Evolutionary conservation across 768 basidiomycete species (phyloP).

Genomic region (Suillus bovinus): DNA sequence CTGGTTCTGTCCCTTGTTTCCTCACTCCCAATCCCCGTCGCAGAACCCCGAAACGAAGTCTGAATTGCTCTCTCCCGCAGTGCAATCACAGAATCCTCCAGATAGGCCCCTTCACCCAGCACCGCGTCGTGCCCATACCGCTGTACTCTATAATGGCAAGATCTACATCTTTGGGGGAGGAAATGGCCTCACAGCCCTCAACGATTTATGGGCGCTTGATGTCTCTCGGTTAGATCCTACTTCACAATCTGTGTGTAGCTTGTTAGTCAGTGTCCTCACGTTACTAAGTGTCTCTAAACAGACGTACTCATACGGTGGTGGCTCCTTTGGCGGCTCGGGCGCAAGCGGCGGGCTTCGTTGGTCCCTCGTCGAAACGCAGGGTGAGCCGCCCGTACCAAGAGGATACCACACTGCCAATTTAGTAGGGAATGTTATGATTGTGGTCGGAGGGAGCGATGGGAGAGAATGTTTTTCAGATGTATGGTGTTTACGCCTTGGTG

Average conservation of each 20-base stretch:
- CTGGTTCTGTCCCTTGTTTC: slow-evolving; percentile 55
- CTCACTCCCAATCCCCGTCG: slow-evolving; percentile 12
- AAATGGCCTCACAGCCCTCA: slow-evolving; percentile 85
- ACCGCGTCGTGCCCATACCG: slow-evolving; percentile 85
- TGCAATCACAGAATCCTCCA: slow-evolving; percentile 2
- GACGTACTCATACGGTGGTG: slow-evolving; percentile 11
- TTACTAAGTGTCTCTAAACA: background rate
- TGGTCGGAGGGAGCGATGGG: slow-evolving; percentile 92
- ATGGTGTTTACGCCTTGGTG: slow-evolving; percentile 85
- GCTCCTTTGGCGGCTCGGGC: slow-evolving; percentile 13
- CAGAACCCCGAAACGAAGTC: background rate
- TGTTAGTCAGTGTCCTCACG: background rate
- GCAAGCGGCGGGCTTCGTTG: slow-evolving; percentile 44
- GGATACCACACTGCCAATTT: slow-evolving; percentile 94
- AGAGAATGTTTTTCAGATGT: slow-evolving; percentile 86
- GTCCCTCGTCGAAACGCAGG: slow-evolving; percentile 57
- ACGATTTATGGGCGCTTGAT: slow-evolving; percentile 89
- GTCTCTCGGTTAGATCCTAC: slow-evolving; percentile 42
- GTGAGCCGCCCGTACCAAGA: slow-evolving; percentile 59
- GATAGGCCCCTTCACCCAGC: slow-evolving; percentile 41
- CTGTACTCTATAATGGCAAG: slow-evolving; percentile 67
- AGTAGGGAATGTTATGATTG: slow-evolving; percentile 80
- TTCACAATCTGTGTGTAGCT: slow-evolving; percentile 13
- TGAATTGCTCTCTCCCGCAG: background rate
- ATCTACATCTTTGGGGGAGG: slow-evolving; percentile 95